Percentiles rank a stretch among this genome's conserved stretches.
phyloP scores from a whole-genome alignment of 2,329 filamentous ascomycete genomes.

The Pseudophaeomoniella oleicola region DNA sequence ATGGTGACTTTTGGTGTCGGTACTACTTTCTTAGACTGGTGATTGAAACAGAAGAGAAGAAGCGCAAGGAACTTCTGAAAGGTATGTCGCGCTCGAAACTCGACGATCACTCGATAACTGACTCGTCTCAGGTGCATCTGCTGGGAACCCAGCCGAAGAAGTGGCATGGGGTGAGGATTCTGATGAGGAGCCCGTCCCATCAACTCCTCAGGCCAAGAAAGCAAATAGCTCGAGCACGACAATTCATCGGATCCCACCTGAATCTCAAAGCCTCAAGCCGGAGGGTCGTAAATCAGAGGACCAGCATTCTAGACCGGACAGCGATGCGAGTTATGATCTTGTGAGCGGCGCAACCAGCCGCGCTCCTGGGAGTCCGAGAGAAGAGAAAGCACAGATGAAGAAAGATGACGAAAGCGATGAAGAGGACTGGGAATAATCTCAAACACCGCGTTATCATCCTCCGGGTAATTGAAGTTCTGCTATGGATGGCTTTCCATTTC shows the following conservation, averaged over 20 bases:
- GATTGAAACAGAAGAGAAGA: constrained; percentile 82
- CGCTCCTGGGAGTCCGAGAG: constrained; percentile 52
- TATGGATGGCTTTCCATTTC: too few species aligned
- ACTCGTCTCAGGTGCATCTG: constrained; percentile 21
- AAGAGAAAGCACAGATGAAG: constrained; percentile 37
- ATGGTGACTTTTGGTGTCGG: constrained; percentile 77
- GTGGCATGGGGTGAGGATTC: constrained; percentile 59
- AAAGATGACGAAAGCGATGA: constrained; percentile 36
- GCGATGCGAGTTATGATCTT: constrained; percentile 91
- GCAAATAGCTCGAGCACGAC: constrained; percentile 18
- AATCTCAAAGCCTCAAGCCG: constrained; percentile 41
- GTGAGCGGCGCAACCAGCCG: constrained; percentile 71
- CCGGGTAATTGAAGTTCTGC: too few species aligned
- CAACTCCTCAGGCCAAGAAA: constrained; percentile 29
- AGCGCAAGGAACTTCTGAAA: constrained; percentile 77
- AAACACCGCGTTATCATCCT: too few species aligned
- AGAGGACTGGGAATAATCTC: constrained; percentile 22
- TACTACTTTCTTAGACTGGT: constrained; percentile 93
- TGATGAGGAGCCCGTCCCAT: constrained; percentile 34
- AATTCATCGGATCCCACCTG: constrained; percentile 17
- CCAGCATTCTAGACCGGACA: constrained; percentile 79
- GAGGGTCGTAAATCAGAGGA: constrained; percentile 65
- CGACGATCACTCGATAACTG: constrained; percentile 1
- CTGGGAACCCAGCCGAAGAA: constrained; percentile 51
- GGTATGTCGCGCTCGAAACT: constrained; percentile 39